Percentiles rank a stretch among this genome's conserved stretches.
These are phyloP conservation scores for Irpex sp. DNA, from an alignment of 1,284 basidiomycete genomes.

Conservation along the genomic window DNA sequence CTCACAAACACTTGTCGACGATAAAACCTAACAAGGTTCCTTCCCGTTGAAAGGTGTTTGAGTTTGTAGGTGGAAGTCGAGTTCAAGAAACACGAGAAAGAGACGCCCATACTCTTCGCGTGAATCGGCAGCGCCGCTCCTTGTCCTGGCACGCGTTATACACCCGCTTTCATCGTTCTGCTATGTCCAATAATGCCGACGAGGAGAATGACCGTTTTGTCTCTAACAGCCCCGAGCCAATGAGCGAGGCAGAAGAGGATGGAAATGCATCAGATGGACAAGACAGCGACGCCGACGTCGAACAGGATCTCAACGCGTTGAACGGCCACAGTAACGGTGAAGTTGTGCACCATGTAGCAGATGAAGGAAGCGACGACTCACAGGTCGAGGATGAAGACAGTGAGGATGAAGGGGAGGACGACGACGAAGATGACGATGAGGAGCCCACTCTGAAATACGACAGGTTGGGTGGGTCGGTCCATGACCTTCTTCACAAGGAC, in stretches of 20 bases:
- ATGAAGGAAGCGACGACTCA: slow-evolving; percentile 19
- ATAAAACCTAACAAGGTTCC: too few species aligned
- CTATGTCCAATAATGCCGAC: not conserved
- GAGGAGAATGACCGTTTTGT: slow-evolving; percentile 6
- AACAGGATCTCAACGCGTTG: slow-evolving; percentile 8
- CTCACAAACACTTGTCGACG: too few species aligned
- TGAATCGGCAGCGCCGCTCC: too few species aligned
- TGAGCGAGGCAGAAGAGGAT: slow-evolving; percentile 13
- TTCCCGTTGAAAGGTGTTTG: too few species aligned
- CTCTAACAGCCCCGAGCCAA: slow-evolving; percentile 19
- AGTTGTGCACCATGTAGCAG: slow-evolving; percentile 11
- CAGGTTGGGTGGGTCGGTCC: slow-evolving; percentile 70
- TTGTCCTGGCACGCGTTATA: too few species aligned
- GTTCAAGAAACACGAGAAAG: too few species aligned
- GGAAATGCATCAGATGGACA: not conserved
- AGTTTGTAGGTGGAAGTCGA: too few species aligned
- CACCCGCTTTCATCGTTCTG: too few species aligned
- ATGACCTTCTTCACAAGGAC: slow-evolving; percentile 86
- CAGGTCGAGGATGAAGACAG: slow-evolving; percentile 33
- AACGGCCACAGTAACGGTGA: slow-evolving; percentile 18
- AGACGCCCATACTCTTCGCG: too few species aligned
- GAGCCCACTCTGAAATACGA: slow-evolving; percentile 91
- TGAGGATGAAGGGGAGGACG: slow-evolving; percentile 50
- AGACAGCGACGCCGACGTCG: slow-evolving; percentile 1
- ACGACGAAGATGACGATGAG: slow-evolving; percentile 69